Evolutionary conservation across 768 basidiomycete species (phyloP).

Genomic region (Flagelloscypha sp.): DNA sequence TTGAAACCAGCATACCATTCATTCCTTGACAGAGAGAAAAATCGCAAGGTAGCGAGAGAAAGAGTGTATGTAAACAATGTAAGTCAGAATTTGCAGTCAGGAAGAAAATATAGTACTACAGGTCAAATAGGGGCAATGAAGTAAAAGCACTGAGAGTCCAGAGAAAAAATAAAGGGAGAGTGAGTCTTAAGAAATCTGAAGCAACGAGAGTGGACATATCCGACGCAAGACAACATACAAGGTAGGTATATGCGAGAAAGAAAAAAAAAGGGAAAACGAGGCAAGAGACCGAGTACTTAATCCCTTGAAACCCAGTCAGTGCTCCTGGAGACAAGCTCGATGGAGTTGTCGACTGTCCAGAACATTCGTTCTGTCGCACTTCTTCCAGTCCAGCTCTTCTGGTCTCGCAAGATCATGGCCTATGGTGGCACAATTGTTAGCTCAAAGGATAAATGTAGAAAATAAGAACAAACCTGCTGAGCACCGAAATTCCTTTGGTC

Average conservation of each 20-base stretch:
- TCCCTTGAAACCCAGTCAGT: conserved; percentile 82
- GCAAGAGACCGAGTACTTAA: conserved; percentile 19
- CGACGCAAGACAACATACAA: background rate
- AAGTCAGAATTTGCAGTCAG: no score
- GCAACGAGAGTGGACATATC: no score
- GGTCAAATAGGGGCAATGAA: no score
- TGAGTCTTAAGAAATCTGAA: no score
- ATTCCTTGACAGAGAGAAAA: no score
- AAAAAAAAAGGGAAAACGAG: conserved; percentile 1
- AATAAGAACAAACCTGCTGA: conserved; percentile 64
- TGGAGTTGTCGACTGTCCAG: conserved; percentile 87
- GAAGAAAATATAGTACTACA: no score
- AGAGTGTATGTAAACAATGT: no score
- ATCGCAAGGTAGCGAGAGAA: no score
- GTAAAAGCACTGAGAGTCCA: no score
- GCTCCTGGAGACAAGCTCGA: conserved; percentile 78
- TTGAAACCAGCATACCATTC: no score
- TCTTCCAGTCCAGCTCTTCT: conserved; percentile 90
- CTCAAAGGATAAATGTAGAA: background rate
- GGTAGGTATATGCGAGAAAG: conserved; percentile 1
- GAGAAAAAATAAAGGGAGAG: no score
- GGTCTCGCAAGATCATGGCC: conserved; percentile 95
- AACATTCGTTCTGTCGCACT: conserved; percentile 89
- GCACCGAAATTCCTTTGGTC: conserved; percentile 95
- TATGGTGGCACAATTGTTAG: conserved; percentile 27